Conservation (phyloP, 371 early-diverging fungal species). For the Fennellomyces sp. region DNA sequence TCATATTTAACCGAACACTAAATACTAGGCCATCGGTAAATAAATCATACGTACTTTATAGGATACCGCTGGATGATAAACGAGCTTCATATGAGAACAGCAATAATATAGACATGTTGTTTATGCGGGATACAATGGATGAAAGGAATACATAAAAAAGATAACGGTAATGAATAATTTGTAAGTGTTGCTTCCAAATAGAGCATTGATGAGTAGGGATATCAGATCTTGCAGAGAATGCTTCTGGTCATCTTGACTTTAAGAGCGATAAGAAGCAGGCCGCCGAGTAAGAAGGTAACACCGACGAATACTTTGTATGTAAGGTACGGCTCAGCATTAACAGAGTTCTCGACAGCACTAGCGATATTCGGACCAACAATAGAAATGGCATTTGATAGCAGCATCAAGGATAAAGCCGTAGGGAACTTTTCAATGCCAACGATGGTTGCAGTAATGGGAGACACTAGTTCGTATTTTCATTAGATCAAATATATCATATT, state of each 20-base stretch:
- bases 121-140: too few species aligned
- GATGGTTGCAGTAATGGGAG: slow-evolving; percentile 29
- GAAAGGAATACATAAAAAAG: too few species aligned
- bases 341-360: slow-evolving; percentile 29
- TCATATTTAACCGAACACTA: too few species aligned
- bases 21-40: too few species aligned
- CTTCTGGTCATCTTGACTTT: slow-evolving; percentile 7
- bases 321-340: slow-evolving; percentile 19
- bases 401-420: slow-evolving; percentile 32
- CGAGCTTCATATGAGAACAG: too few species aligned
- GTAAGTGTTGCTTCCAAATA: too few species aligned
- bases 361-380: slow-evolving; percentile 34
- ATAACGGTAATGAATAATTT: too few species aligned
- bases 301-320: slow-evolving; percentile 34
- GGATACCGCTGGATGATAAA: too few species aligned
- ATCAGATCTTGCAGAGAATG: background rate
- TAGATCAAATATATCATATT: background rate
- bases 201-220: too few species aligned
- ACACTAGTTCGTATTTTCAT: slow-evolving; percentile 11
- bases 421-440: slow-evolving; percentile 38
- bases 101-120: too few species aligned
- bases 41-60: too few species aligned
- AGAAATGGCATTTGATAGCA: slow-evolving; percentile 25
- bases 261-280: slow-evolving; percentile 15
- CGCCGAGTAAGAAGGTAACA: slow-evolving; percentile 20